Percentiles rank a stretch among this genome's conserved stretches.
These are phyloP conservation scores for Trametes versicolor DNA, from an alignment of 1,284 basidiomycete genomes.

Conservation along the genomic window DNA sequence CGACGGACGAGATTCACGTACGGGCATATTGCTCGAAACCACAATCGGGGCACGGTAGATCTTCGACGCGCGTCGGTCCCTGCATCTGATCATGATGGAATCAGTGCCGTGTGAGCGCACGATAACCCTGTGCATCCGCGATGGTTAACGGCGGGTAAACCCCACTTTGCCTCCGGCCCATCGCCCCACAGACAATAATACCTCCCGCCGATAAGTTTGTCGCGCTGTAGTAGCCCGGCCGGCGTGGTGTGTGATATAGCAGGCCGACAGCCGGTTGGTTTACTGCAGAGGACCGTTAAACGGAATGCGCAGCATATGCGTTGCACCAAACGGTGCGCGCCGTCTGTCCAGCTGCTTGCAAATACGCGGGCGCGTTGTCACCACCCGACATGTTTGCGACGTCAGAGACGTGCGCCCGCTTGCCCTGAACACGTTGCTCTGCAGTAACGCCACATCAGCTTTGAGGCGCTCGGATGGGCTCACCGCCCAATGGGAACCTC, in stretches of 20 bases:
- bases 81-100: slow-evolving; percentile 2
- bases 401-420: background rate
- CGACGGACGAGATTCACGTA: background rate
- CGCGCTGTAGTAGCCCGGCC: too few species aligned
- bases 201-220: too few species aligned
- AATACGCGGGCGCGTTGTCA: background rate
- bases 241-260: too few species aligned
- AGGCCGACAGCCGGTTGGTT: too few species aligned
- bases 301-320: background rate
- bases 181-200: too few species aligned
- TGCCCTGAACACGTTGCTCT: background rate
- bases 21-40: background rate
- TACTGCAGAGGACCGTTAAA: background rate
- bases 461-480: slow-evolving; percentile 1
- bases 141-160: background rate
- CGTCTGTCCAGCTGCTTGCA: background rate
- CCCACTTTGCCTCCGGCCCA: too few species aligned
- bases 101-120: background rate
- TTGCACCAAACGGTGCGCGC: background rate
- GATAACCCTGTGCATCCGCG: background rate
- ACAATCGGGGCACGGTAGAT: background rate
- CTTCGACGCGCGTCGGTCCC: background rate
- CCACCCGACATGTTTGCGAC: background rate
- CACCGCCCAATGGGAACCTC: background rate
- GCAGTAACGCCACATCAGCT: slow-evolving; percentile 7